These are phyloP conservation scores for Aphanoascus verrucosus DNA, from an alignment of 2,329 filamentous ascomycete genomes.

Conservation along the genomic window DNA sequence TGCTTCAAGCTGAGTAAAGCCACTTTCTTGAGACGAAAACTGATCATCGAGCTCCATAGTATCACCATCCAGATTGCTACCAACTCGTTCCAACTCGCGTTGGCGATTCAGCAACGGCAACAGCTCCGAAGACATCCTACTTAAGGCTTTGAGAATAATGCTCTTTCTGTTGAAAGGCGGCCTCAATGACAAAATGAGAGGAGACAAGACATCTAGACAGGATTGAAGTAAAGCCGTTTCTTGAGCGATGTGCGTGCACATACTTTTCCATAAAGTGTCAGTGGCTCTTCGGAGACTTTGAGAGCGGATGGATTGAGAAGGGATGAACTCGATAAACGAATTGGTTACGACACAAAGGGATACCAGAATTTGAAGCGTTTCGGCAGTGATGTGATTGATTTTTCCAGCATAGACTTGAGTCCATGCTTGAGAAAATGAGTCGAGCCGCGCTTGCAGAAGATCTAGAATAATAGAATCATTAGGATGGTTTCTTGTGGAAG, in stretches of 20 bases:
- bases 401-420: constrained; percentile 32
- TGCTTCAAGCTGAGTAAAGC: constrained; percentile 17
- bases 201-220: constrained; percentile 27
- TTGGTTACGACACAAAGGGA: constrained; percentile 39
- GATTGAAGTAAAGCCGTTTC: constrained; percentile 24
- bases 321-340: constrained; percentile 29
- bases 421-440: constrained; percentile 38
- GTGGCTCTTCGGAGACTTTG: constrained; percentile 24
- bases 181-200: constrained; percentile 23
- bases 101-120: constrained; percentile 24
- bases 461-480: constrained; percentile 36
- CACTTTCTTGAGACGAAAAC: constrained; percentile 22
- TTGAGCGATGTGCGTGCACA: constrained; percentile 26
- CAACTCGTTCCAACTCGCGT: constrained; percentile 19
- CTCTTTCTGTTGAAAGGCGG: constrained; percentile 17
- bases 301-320: constrained; percentile 24
- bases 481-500: constrained; percentile 23
- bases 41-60: constrained; percentile 37
- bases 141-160: constrained; percentile 20
- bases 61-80: constrained; percentile 20
- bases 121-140: constrained; percentile 23
- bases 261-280: constrained; percentile 25
- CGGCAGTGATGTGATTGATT: constrained; percentile 38
- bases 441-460: constrained; percentile 37
- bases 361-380: constrained; percentile 41